Conservation (phyloP, 169 alveolate genomes). For the Cryptosporidium xiaoi region DNA sequence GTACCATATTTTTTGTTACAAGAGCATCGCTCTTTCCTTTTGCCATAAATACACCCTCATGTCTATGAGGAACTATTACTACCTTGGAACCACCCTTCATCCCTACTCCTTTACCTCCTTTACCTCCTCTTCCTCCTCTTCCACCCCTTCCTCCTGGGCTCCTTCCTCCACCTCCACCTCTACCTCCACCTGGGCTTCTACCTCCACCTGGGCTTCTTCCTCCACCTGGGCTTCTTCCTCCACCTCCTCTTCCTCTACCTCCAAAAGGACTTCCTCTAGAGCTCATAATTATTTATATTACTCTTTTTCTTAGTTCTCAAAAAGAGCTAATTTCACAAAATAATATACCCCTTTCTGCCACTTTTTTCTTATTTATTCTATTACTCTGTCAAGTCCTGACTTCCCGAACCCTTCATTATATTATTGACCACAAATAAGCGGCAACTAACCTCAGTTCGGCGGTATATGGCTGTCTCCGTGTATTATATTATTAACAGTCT, state of each 20-base stretch:
- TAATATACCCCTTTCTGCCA: not conserved
- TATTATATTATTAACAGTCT: not conserved
- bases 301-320: not conserved
- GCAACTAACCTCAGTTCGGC: slow-evolving; percentile 44
- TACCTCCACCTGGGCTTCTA: slow-evolving; percentile 83
- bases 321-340: too few relatives aligned
- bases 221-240: slow-evolving; percentile 75
- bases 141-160: slow-evolving; percentile 80
- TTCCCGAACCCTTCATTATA: slow-evolving; percentile 1
- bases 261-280: slow-evolving; percentile 78
- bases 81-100: slow-evolving; percentile 91
- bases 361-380: slow-evolving; percentile 2
- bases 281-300: slow-evolving; percentile 19
- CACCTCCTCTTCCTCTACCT: slow-evolving; percentile 81
- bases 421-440: not conserved
- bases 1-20: slow-evolving; percentile 95
- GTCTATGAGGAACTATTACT: slow-evolving; percentile 94
- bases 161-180: slow-evolving; percentile 83
- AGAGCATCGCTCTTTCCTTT: slow-evolving; percentile 97
- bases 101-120: slow-evolving; percentile 83
- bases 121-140: slow-evolving; percentile 81
- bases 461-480: slow-evolving; percentile 72
- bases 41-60: slow-evolving; percentile 96
- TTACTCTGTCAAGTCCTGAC: slow-evolving; percentile 62
- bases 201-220: slow-evolving; percentile 82